Evolutionary conservation across 495 filamentous ascomycete genomes (phyloP), one percentile per base, ranked within the genome.

Genomic region (Mytilinidion resinicola): DNA sequence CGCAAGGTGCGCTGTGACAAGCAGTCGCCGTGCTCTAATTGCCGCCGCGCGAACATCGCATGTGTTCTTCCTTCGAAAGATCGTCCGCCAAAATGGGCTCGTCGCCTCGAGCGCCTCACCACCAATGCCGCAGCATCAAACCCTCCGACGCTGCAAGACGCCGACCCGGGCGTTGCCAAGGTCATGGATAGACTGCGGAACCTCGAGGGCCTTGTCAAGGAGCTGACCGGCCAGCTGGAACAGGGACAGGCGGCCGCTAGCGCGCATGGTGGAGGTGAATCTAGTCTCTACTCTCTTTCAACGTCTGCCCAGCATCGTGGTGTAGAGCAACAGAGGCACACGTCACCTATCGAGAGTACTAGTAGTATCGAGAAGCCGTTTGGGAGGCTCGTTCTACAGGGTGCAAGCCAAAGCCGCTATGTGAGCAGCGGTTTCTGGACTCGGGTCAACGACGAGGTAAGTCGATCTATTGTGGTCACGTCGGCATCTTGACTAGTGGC

Each of bases 1-100:
- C 78, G 82, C 17, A 85, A 87, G 74, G 85, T 87, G 39, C 83
- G 83, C 30, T 88, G 85, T 62, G 81, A 87, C 68, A 88, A 85
- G 63, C 78, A 78, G 19, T 78, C 76, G 17, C 85, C 85, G 19
- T 88, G 85, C 64, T 80, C 82, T 5, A 85, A 84, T 66, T 88
- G 85, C 67, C 77, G 77, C 53, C 81, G 78, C 3, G 82, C 82
- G 11, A 79, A 80, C 61, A 80, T 84, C 55, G 71, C 75, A 5
- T 85, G 82, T 62, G 70, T 82, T 57, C 72, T 77, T 54, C 81
- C 81, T 0, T 68, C 73, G 3, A 62, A 57, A 12, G 72, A 78
- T 57, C 74, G 71, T 8, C 70, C 76, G 12, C 78, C 78, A 55
- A 72, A 75, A 69, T 81, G 80, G 79, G 73, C 77, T 34, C 75